Base-by-base conservation (phyloP, 75 land plant genomes). In the Azolla pinnata region DNA sequence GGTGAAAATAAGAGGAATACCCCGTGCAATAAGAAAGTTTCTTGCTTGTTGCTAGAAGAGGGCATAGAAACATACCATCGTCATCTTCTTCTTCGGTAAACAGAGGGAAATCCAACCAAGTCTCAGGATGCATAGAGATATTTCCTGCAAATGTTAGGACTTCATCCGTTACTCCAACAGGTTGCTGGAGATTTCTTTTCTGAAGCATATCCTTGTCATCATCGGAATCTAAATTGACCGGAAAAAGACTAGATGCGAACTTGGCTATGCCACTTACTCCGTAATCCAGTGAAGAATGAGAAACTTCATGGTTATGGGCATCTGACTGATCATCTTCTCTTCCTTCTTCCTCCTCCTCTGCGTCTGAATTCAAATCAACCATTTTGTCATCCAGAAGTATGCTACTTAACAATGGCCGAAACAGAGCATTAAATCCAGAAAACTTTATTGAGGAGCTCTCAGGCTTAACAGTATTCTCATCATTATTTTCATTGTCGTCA, bases 101-200 rank as follows among this genome's bases (percentile, higher is more conserved):
- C 29, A 77, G 45, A 14, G 97, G 96, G 48, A 88, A 92, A 74
- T 92, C 95, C 55, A 92, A 49, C 97, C 97, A 92, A 2, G 97
- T 92, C 68, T 92, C 96, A 0, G 97, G 97, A 67, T 92, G 97
- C 75, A 72, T 73, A 35, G 90, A 77, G 44, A 92, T 88, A 32
- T 84, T 90, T 63, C 71, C 75, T n/a, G 96, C 97, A 56, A 92
- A 92, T 0, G 97, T 61, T 61, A 88, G 61, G 28, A 85, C 97
- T 67, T 88, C 97, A 35, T 92, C 96, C 38, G 89, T 92, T 2
- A 92, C 54, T 28, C 95, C 97, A 16, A 82, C 75, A 7, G 67
- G 47, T 16, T 14, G 66, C 72, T 21, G 35, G 18, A 14, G 29
- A 17, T 16, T 38, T 51, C 67, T 69, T 31, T 53, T 72, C 28